Evolutionary conservation across 75 land plant species (phyloP).

Genomic region (Pseudotsuga menziesii): DNA sequence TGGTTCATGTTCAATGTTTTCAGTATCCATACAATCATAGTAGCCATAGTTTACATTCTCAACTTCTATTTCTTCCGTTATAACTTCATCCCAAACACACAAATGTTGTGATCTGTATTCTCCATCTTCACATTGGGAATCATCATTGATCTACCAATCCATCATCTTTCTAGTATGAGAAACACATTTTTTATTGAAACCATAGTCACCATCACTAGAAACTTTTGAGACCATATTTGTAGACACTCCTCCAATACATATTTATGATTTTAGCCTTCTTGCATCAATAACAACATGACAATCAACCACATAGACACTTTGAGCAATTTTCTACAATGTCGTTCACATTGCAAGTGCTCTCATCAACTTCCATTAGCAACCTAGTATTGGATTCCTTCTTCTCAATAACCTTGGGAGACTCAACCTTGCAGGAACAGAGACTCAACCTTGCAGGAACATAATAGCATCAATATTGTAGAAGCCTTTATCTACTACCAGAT

Average conservation of each 20-base stretch:
- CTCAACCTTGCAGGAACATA: not conserved
- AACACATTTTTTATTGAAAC: not conserved
- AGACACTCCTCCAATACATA: not conserved
- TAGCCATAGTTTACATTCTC: slow-evolving; percentile 42
- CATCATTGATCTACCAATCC: not conserved
- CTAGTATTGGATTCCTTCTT: too few relatives aligned
- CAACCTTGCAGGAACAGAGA: too few relatives aligned
- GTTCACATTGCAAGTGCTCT: too few relatives aligned
- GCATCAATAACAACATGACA: not conserved
- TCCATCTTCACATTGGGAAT: slow-evolving; percentile 43
- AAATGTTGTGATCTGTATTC: slow-evolving; percentile 31
- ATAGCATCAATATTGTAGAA: not conserved
- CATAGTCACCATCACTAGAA: not conserved
- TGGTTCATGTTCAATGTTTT: too few relatives aligned
- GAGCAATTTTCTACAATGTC: too few relatives aligned
- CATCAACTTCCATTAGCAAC: too few relatives aligned
- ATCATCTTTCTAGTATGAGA: not conserved
- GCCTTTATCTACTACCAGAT: too few relatives aligned
- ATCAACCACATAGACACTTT: not conserved
- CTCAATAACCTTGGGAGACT: too few relatives aligned
- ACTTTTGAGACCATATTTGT: not conserved
- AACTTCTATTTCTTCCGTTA: slow-evolving; percentile 20
- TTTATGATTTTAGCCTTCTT: not conserved
- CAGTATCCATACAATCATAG: too few relatives aligned
- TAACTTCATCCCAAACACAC: slow-evolving; percentile 26